Evolutionary conservation across 768 basidiomycete genomes (phyloP).

Genomic region (Trametes punicea): DNA sequence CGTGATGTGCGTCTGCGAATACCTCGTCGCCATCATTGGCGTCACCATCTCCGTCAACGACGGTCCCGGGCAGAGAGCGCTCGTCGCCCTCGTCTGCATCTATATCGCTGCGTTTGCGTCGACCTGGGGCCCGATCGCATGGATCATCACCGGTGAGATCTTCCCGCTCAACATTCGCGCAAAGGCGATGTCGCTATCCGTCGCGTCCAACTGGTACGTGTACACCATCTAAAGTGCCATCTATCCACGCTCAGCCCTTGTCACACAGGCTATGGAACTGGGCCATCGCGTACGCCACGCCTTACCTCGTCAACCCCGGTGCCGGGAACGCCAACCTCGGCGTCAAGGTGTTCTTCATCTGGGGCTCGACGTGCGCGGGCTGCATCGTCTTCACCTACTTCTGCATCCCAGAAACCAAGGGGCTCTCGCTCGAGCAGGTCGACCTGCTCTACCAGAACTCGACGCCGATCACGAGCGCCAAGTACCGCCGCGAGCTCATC

Average conservation of each 20-base stretch:
- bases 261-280: constrained; percentile 57
- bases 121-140: constrained; percentile 68
- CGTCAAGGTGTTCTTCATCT: constrained; percentile 85
- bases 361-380: constrained; percentile 65
- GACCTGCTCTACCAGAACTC: constrained; percentile 74
- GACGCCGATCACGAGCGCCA: constrained; percentile 46
- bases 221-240: neutral
- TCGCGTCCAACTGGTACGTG: constrained; percentile 56
- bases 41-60: constrained; percentile 40
- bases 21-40: constrained; percentile 64
- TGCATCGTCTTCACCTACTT: constrained; percentile 78
- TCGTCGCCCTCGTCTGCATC: constrained; percentile 50
- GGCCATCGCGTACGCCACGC: constrained; percentile 52
- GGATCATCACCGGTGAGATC: constrained; percentile 67
- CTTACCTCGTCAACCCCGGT: constrained; percentile 46
- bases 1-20: constrained; percentile 83
- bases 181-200: constrained; percentile 72
- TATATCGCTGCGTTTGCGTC: constrained; percentile 38
- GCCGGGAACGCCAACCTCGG: constrained; percentile 53
- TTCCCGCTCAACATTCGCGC: constrained; percentile 78
- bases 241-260: neutral
- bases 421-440: constrained; percentile 81
- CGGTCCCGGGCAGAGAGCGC: constrained; percentile 52
- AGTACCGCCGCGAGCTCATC: constrained; percentile 32
- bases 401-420: constrained; percentile 81